phyloP scores from a whole-genome alignment of 192 early-diverging fungal species.

The Umbelopsis isabellina region DNA sequence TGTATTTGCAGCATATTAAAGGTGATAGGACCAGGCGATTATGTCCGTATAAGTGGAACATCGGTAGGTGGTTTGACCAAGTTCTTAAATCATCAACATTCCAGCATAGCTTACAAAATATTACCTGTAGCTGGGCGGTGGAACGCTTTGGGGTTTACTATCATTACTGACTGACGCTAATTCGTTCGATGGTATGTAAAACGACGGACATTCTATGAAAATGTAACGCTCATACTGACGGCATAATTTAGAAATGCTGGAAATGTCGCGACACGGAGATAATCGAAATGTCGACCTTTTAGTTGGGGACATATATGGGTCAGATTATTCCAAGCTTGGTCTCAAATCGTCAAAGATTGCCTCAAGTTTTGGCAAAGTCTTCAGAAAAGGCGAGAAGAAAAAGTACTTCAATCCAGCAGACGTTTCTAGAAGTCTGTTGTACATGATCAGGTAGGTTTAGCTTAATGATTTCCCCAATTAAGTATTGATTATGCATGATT shows the following conservation, averaged over 20 bases:
- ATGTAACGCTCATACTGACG: background rate
- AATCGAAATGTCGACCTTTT: constrained; percentile 88
- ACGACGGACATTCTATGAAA: background rate
- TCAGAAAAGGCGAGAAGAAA: constrained; percentile 76
- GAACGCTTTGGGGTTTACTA: constrained; percentile 94
- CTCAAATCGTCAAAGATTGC: constrained; percentile 94
- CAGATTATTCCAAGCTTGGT: constrained; percentile 89
- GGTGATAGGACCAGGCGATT: constrained; percentile 85
- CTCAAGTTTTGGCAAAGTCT: constrained; percentile 95
- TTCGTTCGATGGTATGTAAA: constrained; percentile 77
- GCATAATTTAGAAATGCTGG: constrained; percentile 65
- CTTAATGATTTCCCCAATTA: background rate
- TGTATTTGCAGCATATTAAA: constrained; percentile 73
- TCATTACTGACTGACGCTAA: constrained; percentile 86
- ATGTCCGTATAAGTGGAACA: constrained; percentile 87
- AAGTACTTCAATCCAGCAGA: constrained; percentile 74
- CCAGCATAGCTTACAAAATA: background rate
- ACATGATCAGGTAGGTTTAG: constrained; percentile 80
- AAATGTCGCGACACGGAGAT: constrained; percentile 87
- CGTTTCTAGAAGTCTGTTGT: constrained; percentile 87
- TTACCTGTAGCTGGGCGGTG: constrained; percentile 76
- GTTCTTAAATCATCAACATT: background rate
- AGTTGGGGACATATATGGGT: constrained; percentile 95
- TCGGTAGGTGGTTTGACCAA: constrained; percentile 46
- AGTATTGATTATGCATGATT: background rate